Conservation (phyloP, 352 stramenopile genomes). For the Phytophthora crassamura region DNA sequence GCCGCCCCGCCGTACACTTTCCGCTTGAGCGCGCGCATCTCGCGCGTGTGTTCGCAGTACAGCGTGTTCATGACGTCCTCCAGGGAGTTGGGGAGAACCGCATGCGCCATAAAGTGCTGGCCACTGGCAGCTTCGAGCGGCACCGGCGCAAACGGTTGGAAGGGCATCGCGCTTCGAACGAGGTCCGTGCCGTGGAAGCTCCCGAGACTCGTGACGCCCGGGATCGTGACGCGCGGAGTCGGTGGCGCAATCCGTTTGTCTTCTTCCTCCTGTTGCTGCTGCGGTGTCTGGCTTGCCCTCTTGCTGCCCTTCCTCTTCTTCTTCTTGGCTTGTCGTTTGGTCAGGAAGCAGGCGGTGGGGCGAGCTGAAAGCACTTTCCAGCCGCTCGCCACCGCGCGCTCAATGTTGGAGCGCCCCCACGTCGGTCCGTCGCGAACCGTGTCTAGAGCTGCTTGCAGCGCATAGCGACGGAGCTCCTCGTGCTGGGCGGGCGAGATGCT, state of each 20-base stretch:
- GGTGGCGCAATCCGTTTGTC: conserved; percentile 26
- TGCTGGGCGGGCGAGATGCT: conserved; percentile 59
- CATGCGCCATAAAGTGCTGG: conserved; percentile 72
- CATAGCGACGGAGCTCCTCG: conserved; percentile 67
- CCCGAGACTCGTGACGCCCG: conserved; percentile 32
- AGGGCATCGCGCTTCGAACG: conserved; percentile 5
- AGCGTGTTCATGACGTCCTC: conserved; percentile 71
- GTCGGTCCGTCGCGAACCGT: conserved; percentile 65
- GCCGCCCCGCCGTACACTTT: conserved; percentile 59
- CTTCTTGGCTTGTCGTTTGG: conserved; percentile 52
- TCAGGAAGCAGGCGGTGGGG: conserved; percentile 60
- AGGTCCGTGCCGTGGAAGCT: conserved; percentile 30
- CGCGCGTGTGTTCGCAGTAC: conserved; percentile 65
- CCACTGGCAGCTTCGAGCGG: conserved; percentile 37
- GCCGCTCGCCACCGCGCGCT: conserved; percentile 45
- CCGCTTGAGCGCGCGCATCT: conserved; percentile 48
- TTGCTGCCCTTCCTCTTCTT: conserved; percentile 30
- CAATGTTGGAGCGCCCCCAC: conserved; percentile 70
- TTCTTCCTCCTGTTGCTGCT: conserved; percentile 18
- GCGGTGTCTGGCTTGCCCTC: conserved; percentile 1
- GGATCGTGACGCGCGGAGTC: conserved; percentile 28
- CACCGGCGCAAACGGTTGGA: conserved; percentile 25
- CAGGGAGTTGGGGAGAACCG: conserved; percentile 58
- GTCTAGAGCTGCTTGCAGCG: conserved; percentile 55
- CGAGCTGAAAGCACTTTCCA: conserved; percentile 64